Base-by-base conservation (phyloP, 306 rosid genomes). In the Quercus agrifolia region DNA sequence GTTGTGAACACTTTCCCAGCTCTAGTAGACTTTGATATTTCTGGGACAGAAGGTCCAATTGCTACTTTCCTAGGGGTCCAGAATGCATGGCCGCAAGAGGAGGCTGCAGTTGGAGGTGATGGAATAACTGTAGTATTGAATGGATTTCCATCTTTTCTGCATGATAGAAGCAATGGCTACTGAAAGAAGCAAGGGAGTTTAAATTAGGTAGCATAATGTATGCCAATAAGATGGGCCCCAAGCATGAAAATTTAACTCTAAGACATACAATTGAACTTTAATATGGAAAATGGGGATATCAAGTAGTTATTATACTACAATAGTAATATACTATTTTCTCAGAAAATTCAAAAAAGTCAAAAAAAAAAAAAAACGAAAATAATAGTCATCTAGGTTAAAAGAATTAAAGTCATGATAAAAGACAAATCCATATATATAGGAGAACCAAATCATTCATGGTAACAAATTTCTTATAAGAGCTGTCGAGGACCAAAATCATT, bases 141-240 rank as follows among this genome's bases (percentile, higher is more conserved):
- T 38, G 96, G 97, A 85, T 93, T 93, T 78, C 97, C 90, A 38
- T 91, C 90, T 88, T 88, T 91, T 70, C 96, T 93, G 94, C 90
- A 89, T 30, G 49, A 54, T 56, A 88, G 28, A 81, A 66, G 73
- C 75, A 66, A 79, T 74, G 71, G 54, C 61, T 76, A 79, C 77
- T 76, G 71, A 76, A 76, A 38, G 71, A 70, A 81, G 63, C 69
- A 73, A 74, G 33, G 38, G 9, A 73, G 63, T 64, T 27, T 33
- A 71, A 68, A 41, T 56, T 28, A 70, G 46, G 73, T 18, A 56
- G 71, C 23, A 52, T 11, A 11, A 57, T 38, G 64, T 69, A 74
- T 62, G 64, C 18, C 23, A 46, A 38, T 30, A 64, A 64, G 35
- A 64, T 64, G 70, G 70, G 2, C 38, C 71, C 6, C 30, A 28